Percentiles rank a stretch among this genome's conserved stretches.
Evolutionary conservation across 2,329 filamentous ascomycete genomes (phyloP).

Genomic region (Neopestalotiopsis sp.): DNA sequence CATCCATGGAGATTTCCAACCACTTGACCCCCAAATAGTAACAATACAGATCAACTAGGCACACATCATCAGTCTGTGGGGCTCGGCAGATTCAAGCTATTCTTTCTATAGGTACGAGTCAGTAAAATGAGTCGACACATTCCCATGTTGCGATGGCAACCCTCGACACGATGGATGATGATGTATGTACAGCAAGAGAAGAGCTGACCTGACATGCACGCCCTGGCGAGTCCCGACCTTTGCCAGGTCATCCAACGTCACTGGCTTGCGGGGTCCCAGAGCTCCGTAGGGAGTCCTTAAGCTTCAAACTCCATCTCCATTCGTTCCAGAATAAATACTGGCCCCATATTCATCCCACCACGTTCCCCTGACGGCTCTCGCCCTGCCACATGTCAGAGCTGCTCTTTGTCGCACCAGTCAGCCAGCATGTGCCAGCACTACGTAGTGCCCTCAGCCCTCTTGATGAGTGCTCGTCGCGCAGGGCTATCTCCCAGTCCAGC

Average conservation of each 20-base stretch:
- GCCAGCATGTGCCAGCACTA: background rate
- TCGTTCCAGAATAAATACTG: slow-evolving; percentile 1
- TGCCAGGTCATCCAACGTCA: background rate
- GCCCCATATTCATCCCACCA: background rate
- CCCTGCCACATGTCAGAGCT: background rate
- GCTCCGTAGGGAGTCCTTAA: background rate
- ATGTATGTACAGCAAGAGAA: too few species aligned
- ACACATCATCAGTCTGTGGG: too few species aligned
- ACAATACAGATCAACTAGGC: background rate
- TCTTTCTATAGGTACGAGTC: too few species aligned
- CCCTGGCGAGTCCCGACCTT: too few species aligned
- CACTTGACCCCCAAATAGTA: background rate
- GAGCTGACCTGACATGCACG: too few species aligned
- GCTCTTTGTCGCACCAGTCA: background rate
- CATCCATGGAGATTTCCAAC: background rate
- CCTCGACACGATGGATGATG: too few species aligned
- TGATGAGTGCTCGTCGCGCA: too few species aligned
- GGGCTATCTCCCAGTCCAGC: too few species aligned
- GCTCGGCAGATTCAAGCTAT: too few species aligned
- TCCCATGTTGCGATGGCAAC: too few species aligned
- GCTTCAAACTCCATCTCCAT: background rate
- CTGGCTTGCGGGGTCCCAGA: background rate
- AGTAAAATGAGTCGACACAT: too few species aligned
- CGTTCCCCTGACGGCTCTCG: background rate
- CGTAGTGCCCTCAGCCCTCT: too few species aligned